A percentile compares a stretch with the other conserved stretches of the same genome.
phyloP scores from a whole-genome alignment of 306 rosid species.

The Acmispon strigosus region DNA sequence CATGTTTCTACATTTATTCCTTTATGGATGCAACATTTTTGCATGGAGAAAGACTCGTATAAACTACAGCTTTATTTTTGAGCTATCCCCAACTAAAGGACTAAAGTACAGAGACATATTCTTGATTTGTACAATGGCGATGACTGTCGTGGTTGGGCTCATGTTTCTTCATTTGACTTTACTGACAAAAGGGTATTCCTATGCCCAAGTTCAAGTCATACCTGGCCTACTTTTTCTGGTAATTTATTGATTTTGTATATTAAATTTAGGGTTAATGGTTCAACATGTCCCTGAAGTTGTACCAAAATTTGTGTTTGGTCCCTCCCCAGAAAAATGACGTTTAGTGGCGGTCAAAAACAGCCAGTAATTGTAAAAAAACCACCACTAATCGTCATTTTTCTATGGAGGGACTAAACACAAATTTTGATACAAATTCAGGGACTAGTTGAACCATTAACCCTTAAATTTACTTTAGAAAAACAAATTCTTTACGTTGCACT shows the following conservation, averaged over 20 bases:
- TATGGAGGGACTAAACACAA: too few species aligned
- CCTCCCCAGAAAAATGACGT: too few species aligned
- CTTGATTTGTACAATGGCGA: constrained; percentile 72
- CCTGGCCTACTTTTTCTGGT: constrained; percentile 88
- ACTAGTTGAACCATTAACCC: too few species aligned
- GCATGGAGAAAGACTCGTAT: constrained; percentile 90
- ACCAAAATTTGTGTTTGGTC: too few species aligned
- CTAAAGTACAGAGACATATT: constrained; percentile 83
- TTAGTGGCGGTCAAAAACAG: too few species aligned
- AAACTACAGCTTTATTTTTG: constrained; percentile 88
- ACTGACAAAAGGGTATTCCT: constrained; percentile 69
- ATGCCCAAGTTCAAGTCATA: constrained; percentile 64
- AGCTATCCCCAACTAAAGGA: constrained; percentile 62
- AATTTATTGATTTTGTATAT: constrained; percentile 10
- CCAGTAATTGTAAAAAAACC: too few species aligned
- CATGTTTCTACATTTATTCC: constrained; percentile 87
- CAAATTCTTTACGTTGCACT: too few species aligned
- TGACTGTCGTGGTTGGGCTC: constrained; percentile 74
- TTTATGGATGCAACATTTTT: constrained; percentile 85
- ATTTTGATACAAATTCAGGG: too few species aligned
- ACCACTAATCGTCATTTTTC: too few species aligned
- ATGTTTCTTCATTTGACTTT: constrained; percentile 74
- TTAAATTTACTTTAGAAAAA: too few species aligned
- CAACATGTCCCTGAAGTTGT: too few species aligned
- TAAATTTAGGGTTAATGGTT: too few species aligned